Conservation (phyloP, 768 basidiomycete species). For the Leccinum truebloodii region DNA sequence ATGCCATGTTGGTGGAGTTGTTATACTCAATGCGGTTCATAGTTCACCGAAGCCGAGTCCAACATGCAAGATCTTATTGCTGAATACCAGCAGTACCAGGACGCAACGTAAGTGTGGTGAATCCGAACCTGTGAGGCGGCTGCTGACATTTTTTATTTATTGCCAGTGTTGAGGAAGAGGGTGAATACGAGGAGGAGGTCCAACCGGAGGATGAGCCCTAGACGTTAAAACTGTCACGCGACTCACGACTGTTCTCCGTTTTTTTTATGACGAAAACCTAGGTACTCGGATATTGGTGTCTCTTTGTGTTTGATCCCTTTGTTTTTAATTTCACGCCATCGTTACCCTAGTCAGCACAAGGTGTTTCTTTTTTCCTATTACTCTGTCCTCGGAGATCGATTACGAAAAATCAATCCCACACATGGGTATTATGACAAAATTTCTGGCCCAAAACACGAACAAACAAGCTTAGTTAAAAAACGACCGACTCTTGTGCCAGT, state of each 20-base stretch:
- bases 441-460: slow-evolving; percentile 8
- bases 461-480: slow-evolving; percentile 4
- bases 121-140: neutral
- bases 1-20: neutral
- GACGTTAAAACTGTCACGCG: slow-evolving; percentile 26
- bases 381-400: slow-evolving; percentile 4
- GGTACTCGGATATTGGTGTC: slow-evolving; percentile 35
- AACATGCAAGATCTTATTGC: slow-evolving; percentile 99
- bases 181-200: slow-evolving; percentile 84
- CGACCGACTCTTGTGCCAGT: too few relatives aligned
- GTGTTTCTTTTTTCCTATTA: slow-evolving; percentile 10
- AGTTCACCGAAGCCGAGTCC: slow-evolving; percentile 98
- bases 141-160: slow-evolving; percentile 10
- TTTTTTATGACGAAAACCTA: slow-evolving; percentile 37
- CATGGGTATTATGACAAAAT: neutral
- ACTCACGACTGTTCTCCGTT: slow-evolving; percentile 21
- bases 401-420: slow-evolving; percentile 2
- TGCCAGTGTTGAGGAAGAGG: slow-evolving; percentile 79
- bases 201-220: slow-evolving; percentile 59
- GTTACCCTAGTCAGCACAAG: slow-evolving; percentile 33
- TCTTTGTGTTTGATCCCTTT: slow-evolving; percentile 31
- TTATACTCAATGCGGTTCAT: slow-evolving; percentile 6
- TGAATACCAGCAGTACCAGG: slow-evolving; percentile 97
- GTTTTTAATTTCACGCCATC: slow-evolving; percentile 33
- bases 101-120: slow-evolving; percentile 73